Conservation (phyloP, 2,329 filamentous ascomycete species). For the Apiospora saccharicola region DNA sequence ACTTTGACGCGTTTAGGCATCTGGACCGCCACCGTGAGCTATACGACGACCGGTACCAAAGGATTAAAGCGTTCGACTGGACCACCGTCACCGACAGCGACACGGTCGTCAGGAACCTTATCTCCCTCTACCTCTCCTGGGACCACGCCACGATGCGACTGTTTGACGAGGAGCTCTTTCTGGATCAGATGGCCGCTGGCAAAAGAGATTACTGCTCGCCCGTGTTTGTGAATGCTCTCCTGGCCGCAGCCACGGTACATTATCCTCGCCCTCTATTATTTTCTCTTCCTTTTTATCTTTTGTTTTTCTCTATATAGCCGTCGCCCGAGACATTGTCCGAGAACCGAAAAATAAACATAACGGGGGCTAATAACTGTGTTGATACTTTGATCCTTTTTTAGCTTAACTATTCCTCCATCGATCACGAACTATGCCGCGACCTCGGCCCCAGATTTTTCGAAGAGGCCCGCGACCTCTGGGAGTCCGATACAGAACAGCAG, state of each 20-base stretch:
- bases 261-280: too few relatives aligned
- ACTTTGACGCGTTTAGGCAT: not conserved
- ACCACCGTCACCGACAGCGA: conserved; percentile 1
- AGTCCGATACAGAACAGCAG: not conserved
- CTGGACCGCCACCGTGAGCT: not conserved
- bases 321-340: too few relatives aligned
- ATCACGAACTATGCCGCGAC: not conserved
- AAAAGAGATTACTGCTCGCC: conserved; percentile 20
- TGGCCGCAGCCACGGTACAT: conserved; percentile 22
- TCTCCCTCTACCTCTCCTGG: conserved; percentile 24
- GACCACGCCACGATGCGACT: conserved; percentile 23
- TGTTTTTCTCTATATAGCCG: not conserved
- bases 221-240: conserved; percentile 22
- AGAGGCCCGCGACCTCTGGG: conserved; percentile 9
- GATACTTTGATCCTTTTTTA: not conserved
- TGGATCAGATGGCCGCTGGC: conserved; percentile 3
- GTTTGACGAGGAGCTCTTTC: conserved; percentile 22
- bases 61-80: conserved; percentile 3
- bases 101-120: conserved; percentile 19
- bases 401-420: conserved; percentile 24
- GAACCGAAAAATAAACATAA: not conserved
- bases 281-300: too few relatives aligned
- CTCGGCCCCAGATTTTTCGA: conserved; percentile 21
- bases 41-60: not conserved
- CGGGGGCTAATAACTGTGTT: not conserved